These are phyloP conservation scores for Psilocybe mexicana DNA, from an alignment of 1,284 basidiomycete genomes.

Conservation along the genomic window DNA sequence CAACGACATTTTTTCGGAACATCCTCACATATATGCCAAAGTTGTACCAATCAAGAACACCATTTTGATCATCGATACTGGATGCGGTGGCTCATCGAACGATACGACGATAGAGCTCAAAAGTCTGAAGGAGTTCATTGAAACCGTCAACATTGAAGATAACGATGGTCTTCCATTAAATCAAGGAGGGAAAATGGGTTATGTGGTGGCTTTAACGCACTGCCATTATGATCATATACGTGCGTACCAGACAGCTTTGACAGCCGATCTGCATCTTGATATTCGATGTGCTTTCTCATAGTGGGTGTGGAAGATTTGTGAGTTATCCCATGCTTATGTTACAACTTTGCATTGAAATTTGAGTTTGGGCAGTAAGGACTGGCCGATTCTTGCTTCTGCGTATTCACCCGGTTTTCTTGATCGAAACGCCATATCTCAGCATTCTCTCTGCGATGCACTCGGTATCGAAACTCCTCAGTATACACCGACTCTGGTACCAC, in stretches of 20 bases:
- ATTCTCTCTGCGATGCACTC: constrained; percentile 47
- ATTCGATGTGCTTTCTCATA: constrained; percentile 18
- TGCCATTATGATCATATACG: constrained; percentile 62
- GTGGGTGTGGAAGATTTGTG: constrained; percentile 53
- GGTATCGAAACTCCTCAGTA: constrained; percentile 45
- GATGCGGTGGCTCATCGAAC: constrained; percentile 49
- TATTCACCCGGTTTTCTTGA: constrained; percentile 46
- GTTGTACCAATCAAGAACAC: constrained; percentile 38
- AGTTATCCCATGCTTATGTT: constrained; percentile 8
- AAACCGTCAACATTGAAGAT: constrained; percentile 42
- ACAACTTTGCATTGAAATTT: neutral
- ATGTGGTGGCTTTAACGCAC: constrained; percentile 51
- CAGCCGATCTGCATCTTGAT: neutral
- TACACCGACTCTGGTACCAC: constrained; percentile 42
- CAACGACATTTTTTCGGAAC: constrained; percentile 51
- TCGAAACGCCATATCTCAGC: constrained; percentile 32
- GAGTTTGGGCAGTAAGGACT: constrained; percentile 31
- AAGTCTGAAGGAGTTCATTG: constrained; percentile 49
- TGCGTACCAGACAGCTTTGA: constrained; percentile 28
- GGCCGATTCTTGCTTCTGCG: constrained; percentile 46
- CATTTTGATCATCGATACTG: constrained; percentile 53
- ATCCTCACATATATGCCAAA: constrained; percentile 56
- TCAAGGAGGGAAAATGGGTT: constrained; percentile 38
- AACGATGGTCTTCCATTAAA: constrained; percentile 48
- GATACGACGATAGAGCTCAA: constrained; percentile 41